Base-by-base conservation (phyloP, 2,329 filamentous ascomycete species). In the Dactylellina sp. region DNA sequence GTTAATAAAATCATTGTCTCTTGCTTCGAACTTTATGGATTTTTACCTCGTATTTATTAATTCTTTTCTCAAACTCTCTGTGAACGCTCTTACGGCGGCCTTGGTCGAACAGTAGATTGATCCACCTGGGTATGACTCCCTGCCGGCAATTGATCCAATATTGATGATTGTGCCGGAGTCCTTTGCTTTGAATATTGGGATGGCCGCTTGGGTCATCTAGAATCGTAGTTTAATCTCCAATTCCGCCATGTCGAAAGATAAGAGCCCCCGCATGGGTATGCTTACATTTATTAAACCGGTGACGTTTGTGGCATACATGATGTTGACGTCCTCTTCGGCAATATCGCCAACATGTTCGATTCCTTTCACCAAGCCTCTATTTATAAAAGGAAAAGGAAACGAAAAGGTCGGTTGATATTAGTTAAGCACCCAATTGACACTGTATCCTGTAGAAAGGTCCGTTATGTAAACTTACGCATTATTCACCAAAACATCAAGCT, bases 81-180 rank as follows among this genome's bases (percentile, higher is more conserved):
- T 93, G 82, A 96, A 97, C 77, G 86, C 90, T 78, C 90, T 87
- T 64, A 97, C 90, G 0, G 93, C 93, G 18, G 93, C 92, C 83
- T 97, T 97, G 71, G 91, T 93, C 0, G 93, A 92, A 81, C 93
- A 97, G 85, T 97, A 97, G 80, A 97, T 96, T 80, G 89, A 89
- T 25, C 93, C 93, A 55, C 92, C 92, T 0, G 88, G 84, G 81
- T 97, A 97, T 9, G 91, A 86, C 78, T 96, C 93, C 47, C 93
- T 87, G 28, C 92, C 93, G n/a, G 93, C 93, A 79, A 97, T 93
- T 77, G 89, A 93, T 75, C 93, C 93, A 79, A 97, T 89, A 80
- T 97, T 98, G 83, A 99, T 96, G 80, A 99, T 93, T n/a, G 62
- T 68, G 7, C 71, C 71, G 2, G 62, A 50, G 71, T 91, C 89